Conservation (phyloP, 805 yeast genomes). For the Saturnispora diversa region DNA sequence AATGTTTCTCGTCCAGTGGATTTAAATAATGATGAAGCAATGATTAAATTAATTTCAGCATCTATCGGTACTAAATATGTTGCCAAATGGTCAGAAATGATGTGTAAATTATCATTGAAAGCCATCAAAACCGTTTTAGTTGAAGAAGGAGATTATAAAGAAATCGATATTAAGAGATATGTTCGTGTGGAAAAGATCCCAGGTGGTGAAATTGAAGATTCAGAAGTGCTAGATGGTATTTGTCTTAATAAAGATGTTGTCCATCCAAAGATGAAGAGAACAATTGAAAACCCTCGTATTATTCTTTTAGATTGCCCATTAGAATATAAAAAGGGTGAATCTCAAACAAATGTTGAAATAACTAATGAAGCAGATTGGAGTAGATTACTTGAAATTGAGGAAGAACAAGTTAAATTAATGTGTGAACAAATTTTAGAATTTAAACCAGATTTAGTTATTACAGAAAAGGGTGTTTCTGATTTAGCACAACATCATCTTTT, state of each 20-base stretch:
- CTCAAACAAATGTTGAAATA: conserved; percentile 96
- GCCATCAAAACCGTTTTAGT: conserved; percentile 81
- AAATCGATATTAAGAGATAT: conserved; percentile 88
- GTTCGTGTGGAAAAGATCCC: conserved; percentile 93
- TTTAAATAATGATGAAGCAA: conserved; percentile 71
- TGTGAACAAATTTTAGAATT: conserved; percentile 79
- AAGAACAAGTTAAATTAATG: conserved; percentile 84
- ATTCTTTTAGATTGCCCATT: conserved; percentile 90
- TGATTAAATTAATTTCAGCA: conserved; percentile 78
- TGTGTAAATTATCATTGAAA: conserved; percentile 80
- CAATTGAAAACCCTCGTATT: conserved; percentile 81
- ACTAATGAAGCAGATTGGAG: conserved; percentile 96
- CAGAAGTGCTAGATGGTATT: conserved; percentile 82
- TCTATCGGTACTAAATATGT: conserved; percentile 96
- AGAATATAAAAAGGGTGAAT: conserved; percentile 98
- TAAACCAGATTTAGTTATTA: conserved; percentile 89
- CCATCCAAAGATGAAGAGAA: conserved; percentile 96
- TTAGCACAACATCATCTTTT: conserved; percentile 93
- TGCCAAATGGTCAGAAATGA: conserved; percentile 78
- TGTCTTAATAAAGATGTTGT: conserved; percentile 93
- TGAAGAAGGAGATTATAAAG: conserved; percentile 55
- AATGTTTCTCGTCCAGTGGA: conserved; percentile 80
- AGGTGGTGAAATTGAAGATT: conserved; percentile 93
- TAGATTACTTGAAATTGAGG: conserved; percentile 90
- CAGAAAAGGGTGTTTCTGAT: conserved; percentile 97